These are phyloP conservation scores for Artemisia annua DNA, from an alignment of 129 eudicot species.

Conservation along the genomic window DNA sequence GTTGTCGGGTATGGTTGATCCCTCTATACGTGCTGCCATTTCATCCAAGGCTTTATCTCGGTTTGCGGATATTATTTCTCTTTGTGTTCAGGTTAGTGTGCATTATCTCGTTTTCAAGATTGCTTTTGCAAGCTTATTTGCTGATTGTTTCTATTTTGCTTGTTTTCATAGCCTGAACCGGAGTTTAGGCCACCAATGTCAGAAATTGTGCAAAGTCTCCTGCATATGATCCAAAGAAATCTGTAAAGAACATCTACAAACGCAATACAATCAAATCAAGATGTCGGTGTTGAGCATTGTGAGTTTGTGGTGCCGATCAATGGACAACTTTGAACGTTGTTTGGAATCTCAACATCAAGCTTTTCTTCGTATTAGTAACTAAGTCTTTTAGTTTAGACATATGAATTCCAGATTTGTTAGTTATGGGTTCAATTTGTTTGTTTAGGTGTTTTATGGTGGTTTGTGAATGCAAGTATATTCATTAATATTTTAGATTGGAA, in stretches of 20 bases:
- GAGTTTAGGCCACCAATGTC: conserved; percentile 98
- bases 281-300: background rate
- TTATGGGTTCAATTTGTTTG: conserved; percentile 6
- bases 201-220: conserved; percentile 73
- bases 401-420: conserved; percentile 1
- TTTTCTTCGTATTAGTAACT: conserved; percentile 1
- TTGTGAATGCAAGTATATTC: conserved; percentile 11
- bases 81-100: conserved; percentile 74
- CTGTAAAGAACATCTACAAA: conserved; percentile 18
- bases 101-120: background rate
- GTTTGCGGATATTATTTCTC: conserved; percentile 87
- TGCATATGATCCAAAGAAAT: conserved; percentile 62
- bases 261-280: background rate
- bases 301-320: background rate
- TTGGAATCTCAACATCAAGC: too few relatives aligned
- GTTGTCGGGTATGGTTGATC: conserved; percentile 88
- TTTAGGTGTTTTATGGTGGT: conserved; percentile 23
- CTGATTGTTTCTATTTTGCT: background rate
- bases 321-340: background rate
- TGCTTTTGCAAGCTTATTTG: background rate
- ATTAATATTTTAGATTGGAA: background rate
- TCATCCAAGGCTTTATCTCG: conserved; percentile 83
- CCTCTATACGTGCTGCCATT: conserved; percentile 61
- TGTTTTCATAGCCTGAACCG: conserved; percentile 61
- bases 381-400: conserved; percentile 20